A percentile compares a stretch with the other conserved stretches of the same genome.
phyloP scores from a whole-genome alignment of 2,329 filamentous ascomycete species.

The Microdochium paspali region DNA sequence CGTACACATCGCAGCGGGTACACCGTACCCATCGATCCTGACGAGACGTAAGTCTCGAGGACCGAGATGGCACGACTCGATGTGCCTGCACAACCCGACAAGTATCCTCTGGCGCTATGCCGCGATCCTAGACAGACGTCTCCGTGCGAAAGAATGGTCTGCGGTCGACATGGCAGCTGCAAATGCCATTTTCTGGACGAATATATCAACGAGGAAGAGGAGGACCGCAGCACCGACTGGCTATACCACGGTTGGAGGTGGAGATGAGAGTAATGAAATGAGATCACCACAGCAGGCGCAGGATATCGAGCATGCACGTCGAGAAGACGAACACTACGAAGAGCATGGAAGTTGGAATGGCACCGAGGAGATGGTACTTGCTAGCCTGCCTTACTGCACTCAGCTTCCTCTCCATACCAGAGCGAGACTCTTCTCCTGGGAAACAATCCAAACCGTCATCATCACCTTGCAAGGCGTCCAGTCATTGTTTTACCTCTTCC shows the following conservation, averaged over 20 bases:
- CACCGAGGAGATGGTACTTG: slow-evolving; percentile 14
- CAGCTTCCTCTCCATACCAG: slow-evolving; percentile 7
- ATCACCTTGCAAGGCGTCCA: slow-evolving; percentile 12
- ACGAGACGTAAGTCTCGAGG: background rate
- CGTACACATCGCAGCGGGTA: background rate
- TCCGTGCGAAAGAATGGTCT: slow-evolving; percentile 18
- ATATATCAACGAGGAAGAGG: background rate
- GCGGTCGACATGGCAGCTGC: slow-evolving; percentile 15
- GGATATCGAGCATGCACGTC: too few relatives aligned
- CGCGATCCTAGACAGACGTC: slow-evolving; percentile 20
- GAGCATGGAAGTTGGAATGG: slow-evolving; percentile 20
- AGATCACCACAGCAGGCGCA: too few relatives aligned
- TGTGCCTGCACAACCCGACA: slow-evolving; percentile 23
- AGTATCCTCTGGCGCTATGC: slow-evolving; percentile 26
- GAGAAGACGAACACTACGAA: background rate
- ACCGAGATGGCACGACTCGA: slow-evolving; percentile 18
- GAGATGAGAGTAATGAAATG: background rate
- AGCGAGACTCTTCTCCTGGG: slow-evolving; percentile 6
- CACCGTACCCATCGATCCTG: background rate
- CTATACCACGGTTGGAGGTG: background rate
- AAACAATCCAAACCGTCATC: slow-evolving; percentile 12
- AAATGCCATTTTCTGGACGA: slow-evolving; percentile 24
- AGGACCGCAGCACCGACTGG: background rate
- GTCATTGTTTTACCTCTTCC: slow-evolving; percentile 1
- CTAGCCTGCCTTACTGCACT: slow-evolving; percentile 5